Conservation (phyloP, 2,329 filamentous ascomycete genomes). For the Dothistroma pini region DNA sequence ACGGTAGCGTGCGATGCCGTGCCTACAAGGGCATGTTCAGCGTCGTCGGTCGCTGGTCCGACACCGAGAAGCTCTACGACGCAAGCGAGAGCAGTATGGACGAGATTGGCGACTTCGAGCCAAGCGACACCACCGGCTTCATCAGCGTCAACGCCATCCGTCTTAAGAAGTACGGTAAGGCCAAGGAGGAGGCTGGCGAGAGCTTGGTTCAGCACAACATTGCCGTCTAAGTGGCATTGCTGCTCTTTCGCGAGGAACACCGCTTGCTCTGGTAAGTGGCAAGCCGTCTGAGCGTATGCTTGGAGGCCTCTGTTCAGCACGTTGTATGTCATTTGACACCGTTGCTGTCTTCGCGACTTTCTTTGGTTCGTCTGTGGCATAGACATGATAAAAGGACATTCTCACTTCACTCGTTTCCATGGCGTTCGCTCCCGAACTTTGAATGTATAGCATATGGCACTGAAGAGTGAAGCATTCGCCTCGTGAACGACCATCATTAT, state of each 20-base stretch:
- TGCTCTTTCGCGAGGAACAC: slow-evolving; percentile 3
- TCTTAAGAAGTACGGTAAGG: slow-evolving; percentile 44
- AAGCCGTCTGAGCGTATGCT: background rate
- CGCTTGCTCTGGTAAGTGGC: background rate
- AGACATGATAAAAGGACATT: background rate
- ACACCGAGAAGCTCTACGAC: slow-evolving; percentile 68
- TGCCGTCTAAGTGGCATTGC: background rate
- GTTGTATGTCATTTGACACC: slow-evolving; percentile 4
- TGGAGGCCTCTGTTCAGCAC: slow-evolving; percentile 6
- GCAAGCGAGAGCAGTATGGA: slow-evolving; percentile 67
- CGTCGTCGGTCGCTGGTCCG: slow-evolving; percentile 56
- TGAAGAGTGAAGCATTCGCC: no score
- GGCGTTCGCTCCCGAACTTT: no score
- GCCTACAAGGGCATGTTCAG: slow-evolving; percentile 64
- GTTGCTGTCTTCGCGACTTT: slow-evolving; percentile 5
- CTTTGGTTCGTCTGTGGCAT: background rate
- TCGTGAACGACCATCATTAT: background rate
- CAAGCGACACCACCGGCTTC: slow-evolving; percentile 64
- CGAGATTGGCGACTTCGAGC: slow-evolving; percentile 64
- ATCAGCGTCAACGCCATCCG: slow-evolving; percentile 66
- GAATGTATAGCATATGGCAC: no score
- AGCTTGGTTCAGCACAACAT: slow-evolving; percentile 29
- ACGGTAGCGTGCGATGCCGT: slow-evolving; percentile 59
- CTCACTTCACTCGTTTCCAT: background rate
- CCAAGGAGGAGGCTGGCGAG: slow-evolving; percentile 37